Evolutionary conservation across 2,329 filamentous ascomycete species (phyloP).

Genomic region (Aspergillus floridensis): DNA sequence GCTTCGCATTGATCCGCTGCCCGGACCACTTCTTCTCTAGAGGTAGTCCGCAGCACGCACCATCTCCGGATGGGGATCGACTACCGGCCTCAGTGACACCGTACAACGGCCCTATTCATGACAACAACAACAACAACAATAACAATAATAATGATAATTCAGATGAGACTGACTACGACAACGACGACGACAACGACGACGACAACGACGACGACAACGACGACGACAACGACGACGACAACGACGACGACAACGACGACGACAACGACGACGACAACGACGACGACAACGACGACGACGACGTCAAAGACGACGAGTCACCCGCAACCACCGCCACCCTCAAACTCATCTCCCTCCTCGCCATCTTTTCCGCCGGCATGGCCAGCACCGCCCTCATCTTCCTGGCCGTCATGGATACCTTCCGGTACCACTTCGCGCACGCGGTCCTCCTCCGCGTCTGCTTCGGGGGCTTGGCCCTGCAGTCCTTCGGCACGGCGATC

Average conservation of each 20-base stretch:
- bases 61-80: not conserved
- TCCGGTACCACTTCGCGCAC: constrained; percentile 20
- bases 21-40: not conserved
- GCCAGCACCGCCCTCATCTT: constrained; percentile 18
- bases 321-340: constrained; percentile 16
- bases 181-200: not conserved
- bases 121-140: not conserved
- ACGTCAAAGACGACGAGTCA: constrained; percentile 1
- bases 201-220: not conserved
- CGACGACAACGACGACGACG: not conserved
- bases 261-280: constrained; percentile 1
- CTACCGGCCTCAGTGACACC: not conserved
- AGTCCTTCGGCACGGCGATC: constrained; percentile 20
- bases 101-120: not conserved
- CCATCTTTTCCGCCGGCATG: constrained; percentile 18
- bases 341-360: constrained; percentile 18
- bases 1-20: constrained; percentile 16
- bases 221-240: not conserved
- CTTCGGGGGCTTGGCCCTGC: constrained; percentile 20
- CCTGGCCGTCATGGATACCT: constrained; percentile 22
- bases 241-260: not conserved
- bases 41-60: not conserved
- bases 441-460: constrained; percentile 20
- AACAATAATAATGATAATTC: not conserved
- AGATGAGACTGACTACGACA: not conserved